Percentiles rank a stretch among this genome's conserved stretches.
phyloP scores from a whole-genome alignment of 805 yeast genomes.

The Lipomyces japonicus region DNA sequence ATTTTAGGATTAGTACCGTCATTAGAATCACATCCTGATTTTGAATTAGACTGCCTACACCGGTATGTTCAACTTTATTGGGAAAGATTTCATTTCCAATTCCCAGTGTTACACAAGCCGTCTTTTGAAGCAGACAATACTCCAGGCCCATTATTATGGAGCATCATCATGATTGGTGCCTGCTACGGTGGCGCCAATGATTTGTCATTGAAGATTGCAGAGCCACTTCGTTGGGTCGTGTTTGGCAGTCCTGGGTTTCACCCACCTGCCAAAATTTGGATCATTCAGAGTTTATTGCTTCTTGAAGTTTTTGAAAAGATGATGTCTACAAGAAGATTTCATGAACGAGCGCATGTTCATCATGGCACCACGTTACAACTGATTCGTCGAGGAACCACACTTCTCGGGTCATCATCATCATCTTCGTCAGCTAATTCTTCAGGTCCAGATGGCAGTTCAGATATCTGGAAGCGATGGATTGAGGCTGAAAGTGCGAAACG shows the following conservation, averaged over 20 bases:
- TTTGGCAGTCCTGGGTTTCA: slow-evolving; percentile 68
- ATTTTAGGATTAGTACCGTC: slow-evolving; percentile 30
- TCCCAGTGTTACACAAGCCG: slow-evolving; percentile 56
- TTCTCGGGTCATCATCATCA: slow-evolving; percentile 34
- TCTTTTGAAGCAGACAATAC: slow-evolving; percentile 50
- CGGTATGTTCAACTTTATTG: slow-evolving; percentile 44
- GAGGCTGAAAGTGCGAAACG: slow-evolving; percentile 75
- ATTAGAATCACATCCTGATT: slow-evolving; percentile 41
- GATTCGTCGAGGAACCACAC: slow-evolving; percentile 66
- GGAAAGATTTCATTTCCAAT: slow-evolving; percentile 57
- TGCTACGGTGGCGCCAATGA: slow-evolving; percentile 38
- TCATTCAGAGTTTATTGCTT: slow-evolving; percentile 66
- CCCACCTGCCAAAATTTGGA: slow-evolving; percentile 74
- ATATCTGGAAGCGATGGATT: slow-evolving; percentile 65
- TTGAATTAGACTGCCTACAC: slow-evolving; percentile 35
- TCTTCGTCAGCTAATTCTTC: not conserved
- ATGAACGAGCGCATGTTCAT: slow-evolving; percentile 79
- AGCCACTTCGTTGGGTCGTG: slow-evolving; percentile 63
- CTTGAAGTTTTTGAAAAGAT: slow-evolving; percentile 79
- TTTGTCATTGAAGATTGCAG: slow-evolving; percentile 48
- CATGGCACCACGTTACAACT: slow-evolving; percentile 84
- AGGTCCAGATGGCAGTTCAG: slow-evolving; percentile 29
- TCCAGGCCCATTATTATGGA: slow-evolving; percentile 49
- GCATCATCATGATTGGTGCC: slow-evolving; percentile 59
- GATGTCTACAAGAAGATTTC: slow-evolving; percentile 61